phyloP scores from a whole-genome alignment of 2,329 filamentous ascomycete genomes.

The Talaromyces pinophilus region DNA sequence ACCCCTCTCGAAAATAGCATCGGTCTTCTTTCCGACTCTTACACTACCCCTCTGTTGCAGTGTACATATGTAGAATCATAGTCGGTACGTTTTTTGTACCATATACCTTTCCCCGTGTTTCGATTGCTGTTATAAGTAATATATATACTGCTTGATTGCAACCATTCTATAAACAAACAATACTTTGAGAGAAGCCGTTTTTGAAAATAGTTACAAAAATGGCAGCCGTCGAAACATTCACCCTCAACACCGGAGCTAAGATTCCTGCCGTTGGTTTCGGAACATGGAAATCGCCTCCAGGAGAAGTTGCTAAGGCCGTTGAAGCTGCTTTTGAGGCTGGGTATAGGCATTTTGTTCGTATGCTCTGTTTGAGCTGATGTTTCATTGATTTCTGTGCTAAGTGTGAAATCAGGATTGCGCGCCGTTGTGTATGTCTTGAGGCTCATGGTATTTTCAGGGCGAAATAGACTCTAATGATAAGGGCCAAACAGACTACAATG shows the following conservation, averaged over 20 bases:
- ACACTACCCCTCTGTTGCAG: background rate
- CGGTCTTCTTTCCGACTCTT: constrained; percentile 3
- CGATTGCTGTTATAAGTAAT: background rate
- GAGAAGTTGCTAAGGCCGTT: constrained; percentile 52
- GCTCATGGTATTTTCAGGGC: background rate
- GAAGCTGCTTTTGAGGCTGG: constrained; percentile 35
- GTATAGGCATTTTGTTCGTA: constrained; percentile 18
- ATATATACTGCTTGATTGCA: background rate
- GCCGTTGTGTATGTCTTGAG: constrained; percentile 8
- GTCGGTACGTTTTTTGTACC: background rate
- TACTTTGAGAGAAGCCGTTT: too few species aligned
- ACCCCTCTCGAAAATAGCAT: background rate
- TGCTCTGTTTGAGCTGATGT: too few species aligned
- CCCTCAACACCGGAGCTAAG: constrained; percentile 59
- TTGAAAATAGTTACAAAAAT: constrained; percentile 39
- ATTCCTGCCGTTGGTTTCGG: constrained; percentile 66
- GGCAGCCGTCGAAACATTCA: constrained; percentile 57
- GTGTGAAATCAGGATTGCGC: constrained; percentile 3
- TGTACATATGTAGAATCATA: background rate
- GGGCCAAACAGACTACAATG: constrained; percentile 26
- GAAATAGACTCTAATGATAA: background rate
- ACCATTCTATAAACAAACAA: background rate
- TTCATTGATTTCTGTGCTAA: background rate
- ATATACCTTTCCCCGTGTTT: background rate
- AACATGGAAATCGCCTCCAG: constrained; percentile 58